Conservation (phyloP, 2,329 filamentous ascomycete species). For the Xenosphaeropsis pyriputrescens region DNA sequence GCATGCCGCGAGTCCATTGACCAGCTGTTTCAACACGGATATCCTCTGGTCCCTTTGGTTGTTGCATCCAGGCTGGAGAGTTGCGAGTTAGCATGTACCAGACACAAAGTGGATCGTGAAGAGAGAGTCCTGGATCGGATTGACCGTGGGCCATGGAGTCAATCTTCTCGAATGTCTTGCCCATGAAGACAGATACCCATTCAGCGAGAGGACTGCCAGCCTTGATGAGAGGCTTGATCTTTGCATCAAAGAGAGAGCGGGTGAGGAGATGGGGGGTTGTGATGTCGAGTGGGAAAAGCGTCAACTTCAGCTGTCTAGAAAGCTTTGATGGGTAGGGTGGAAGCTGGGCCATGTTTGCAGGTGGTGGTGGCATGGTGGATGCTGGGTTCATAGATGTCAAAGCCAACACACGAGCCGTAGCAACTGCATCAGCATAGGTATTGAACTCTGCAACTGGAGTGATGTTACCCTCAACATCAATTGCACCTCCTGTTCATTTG, state of each 20-base stretch:
- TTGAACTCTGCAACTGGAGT: constrained; percentile 90
- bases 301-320: constrained; percentile 48
- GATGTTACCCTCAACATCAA: constrained; percentile 69
- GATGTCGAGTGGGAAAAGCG: constrained; percentile 64
- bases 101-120: constrained; percentile 67
- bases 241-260: constrained; percentile 39
- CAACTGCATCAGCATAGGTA: constrained; percentile 73
- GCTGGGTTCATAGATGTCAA: constrained; percentile 59
- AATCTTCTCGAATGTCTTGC: constrained; percentile 56
- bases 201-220: constrained; percentile 57
- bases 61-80: constrained; percentile 40
- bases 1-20: constrained; percentile 92
- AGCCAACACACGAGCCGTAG: constrained; percentile 63
- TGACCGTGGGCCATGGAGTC: constrained; percentile 43
- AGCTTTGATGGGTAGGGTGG: constrained; percentile 49
- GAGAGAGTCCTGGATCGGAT: constrained; percentile 42
- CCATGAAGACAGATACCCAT: constrained; percentile 61
- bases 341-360: constrained; percentile 32
- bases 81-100: constrained; percentile 60
- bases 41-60: constrained; percentile 51
- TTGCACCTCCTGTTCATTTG: constrained; percentile 36
- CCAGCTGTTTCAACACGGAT: constrained; percentile 79
- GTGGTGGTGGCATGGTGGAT: constrained; percentile 66
- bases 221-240: constrained; percentile 37
- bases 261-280: constrained; percentile 56